Conservation (phyloP, 1,284 basidiomycete genomes). For the Pholiota adiposa region DNA sequence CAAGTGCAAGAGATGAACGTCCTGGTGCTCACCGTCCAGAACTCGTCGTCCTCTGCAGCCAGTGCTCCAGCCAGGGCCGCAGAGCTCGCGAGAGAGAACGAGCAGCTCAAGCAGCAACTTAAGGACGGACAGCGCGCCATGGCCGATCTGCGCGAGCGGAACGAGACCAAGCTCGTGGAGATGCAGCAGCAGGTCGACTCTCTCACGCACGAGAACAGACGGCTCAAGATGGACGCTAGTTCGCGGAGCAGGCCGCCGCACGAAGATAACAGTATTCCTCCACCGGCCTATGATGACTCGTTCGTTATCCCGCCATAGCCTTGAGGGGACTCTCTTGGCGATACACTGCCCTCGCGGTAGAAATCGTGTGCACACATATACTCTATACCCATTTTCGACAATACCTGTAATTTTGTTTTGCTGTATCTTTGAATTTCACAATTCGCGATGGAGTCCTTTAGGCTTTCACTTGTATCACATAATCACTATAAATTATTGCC, state of each 20-base stretch:
- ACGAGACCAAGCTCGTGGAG: constrained; percentile 27
- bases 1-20: constrained; percentile 29
- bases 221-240: constrained; percentile 26
- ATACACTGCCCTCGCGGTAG: too few relatives aligned
- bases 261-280: constrained; percentile 33
- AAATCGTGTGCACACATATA: too few relatives aligned
- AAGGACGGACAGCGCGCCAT: constrained; percentile 31
- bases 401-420: too few relatives aligned
- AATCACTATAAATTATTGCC: too few relatives aligned
- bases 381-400: too few relatives aligned
- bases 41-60: constrained; percentile 15
- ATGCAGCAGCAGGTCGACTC: constrained; percentile 31
- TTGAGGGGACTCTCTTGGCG: not conserved
- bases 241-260: constrained; percentile 9
- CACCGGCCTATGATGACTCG: constrained; percentile 38
- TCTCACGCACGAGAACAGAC: constrained; percentile 30
- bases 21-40: constrained; percentile 28
- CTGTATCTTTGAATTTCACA: too few relatives aligned
- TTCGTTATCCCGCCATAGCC: constrained; percentile 20
- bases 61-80: constrained; percentile 23
- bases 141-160: constrained; percentile 27
- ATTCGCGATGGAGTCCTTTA: too few relatives aligned
- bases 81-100: constrained; percentile 37
- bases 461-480: too few relatives aligned
- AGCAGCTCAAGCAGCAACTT: constrained; percentile 34